Conservation (phyloP, 2,329 filamentous ascomycete genomes). For the Colletotrichum phormii region DNA sequence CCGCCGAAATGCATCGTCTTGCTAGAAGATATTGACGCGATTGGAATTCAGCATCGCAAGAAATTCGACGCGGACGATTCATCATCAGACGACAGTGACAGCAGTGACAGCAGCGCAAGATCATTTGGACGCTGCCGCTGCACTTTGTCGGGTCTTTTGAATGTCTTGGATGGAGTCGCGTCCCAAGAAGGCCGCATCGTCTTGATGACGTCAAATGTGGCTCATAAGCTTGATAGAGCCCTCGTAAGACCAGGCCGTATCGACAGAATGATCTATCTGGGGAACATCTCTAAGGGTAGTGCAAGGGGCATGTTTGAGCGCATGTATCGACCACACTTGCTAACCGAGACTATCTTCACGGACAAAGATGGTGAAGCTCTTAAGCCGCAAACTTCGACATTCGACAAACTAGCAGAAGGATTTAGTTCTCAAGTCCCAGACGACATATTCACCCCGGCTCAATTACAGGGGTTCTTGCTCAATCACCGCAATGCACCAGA, state of each 20-base stretch:
- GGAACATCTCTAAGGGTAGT: constrained; percentile 57
- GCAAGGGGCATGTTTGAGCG: constrained; percentile 34
- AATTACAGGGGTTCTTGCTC: constrained; percentile 29
- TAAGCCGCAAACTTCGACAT: background rate
- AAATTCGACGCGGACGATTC: constrained; percentile 29
- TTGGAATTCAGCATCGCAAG: constrained; percentile 39
- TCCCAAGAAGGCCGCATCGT: constrained; percentile 75
- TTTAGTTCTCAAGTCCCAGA: constrained; percentile 25
- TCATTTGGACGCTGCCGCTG: constrained; percentile 27
- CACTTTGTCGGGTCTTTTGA: constrained; percentile 73
- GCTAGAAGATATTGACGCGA: constrained; percentile 43
- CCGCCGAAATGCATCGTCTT: constrained; percentile 41
- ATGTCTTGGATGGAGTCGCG: constrained; percentile 76
- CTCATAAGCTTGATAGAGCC: constrained; percentile 70
- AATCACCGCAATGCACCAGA: constrained; percentile 13
- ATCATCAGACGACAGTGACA: constrained; percentile 42
- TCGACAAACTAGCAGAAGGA: background rate
- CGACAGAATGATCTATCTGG: constrained; percentile 76
- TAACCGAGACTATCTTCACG: rapidly evolving
- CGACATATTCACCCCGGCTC: constrained; percentile 28
- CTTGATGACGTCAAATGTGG: constrained; percentile 78
- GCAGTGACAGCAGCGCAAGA: constrained; percentile 20
- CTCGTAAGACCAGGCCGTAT: constrained; percentile 75
- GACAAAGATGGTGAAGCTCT: background rate
- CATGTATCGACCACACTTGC: constrained; percentile 17